Percentiles rank a stretch among this genome's conserved stretches.
Conservation (phyloP, 1,284 basidiomycete genomes). For the Trichosporon sp. region DNA sequence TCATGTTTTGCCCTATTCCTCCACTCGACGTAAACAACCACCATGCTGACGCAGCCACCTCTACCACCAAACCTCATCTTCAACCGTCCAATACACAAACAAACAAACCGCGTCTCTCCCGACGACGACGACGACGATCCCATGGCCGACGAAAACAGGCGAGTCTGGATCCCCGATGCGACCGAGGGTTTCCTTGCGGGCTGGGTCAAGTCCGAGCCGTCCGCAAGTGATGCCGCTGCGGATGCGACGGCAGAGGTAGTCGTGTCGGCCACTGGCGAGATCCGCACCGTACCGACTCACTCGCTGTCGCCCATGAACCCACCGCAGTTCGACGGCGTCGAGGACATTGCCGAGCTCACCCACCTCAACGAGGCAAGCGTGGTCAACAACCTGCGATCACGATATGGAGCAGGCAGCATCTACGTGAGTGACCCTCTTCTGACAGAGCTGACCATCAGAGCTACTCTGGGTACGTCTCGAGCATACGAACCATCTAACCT, state of each 20-base stretch:
- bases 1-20: background rate
- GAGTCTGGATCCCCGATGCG: conserved; percentile 55
- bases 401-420: conserved; percentile 90
- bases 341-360: conserved; percentile 97
- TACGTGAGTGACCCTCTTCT: conserved; percentile 69
- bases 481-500: conserved; percentile 12
- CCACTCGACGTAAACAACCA: background rate
- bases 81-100: conserved; percentile 20
- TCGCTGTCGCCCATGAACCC: conserved; percentile 94
- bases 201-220: conserved; percentile 53
- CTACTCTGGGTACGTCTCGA: conserved; percentile 52
- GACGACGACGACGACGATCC: conserved; percentile 1
- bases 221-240: conserved; percentile 32
- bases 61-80: conserved; percentile 6
- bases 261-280: conserved; percentile 49
- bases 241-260: conserved; percentile 51
- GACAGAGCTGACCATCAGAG: conserved; percentile 40
- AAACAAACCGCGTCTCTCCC: background rate
- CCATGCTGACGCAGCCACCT: background rate
- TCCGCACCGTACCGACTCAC: conserved; percentile 69
- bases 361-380: conserved; percentile 98
- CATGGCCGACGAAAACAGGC: conserved; percentile 37
- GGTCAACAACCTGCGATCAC: conserved; percentile 89
- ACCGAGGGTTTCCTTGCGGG: conserved; percentile 54
- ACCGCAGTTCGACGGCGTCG: conserved; percentile 95